phyloP scores from a whole-genome alignment of 2,329 filamentous ascomycete genomes.

The Xylogone sp. region DNA sequence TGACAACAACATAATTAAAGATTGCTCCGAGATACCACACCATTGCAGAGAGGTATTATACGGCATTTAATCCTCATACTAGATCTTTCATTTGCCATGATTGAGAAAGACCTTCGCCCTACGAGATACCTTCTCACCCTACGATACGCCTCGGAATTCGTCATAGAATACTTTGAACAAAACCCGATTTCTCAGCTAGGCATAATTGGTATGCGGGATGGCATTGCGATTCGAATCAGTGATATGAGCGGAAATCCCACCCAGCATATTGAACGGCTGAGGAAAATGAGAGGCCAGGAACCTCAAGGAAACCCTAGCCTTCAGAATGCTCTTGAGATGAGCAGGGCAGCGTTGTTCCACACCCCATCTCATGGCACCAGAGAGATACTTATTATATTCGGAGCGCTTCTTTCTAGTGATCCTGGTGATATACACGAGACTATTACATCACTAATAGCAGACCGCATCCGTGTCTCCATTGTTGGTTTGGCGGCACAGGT shows the following conservation, averaged over 20 bases:
- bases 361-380: slow-evolving; percentile 90
- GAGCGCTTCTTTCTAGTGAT: slow-evolving; percentile 84
- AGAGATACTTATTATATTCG: slow-evolving; percentile 89
- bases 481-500: slow-evolving; percentile 90
- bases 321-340: slow-evolving; percentile 96
- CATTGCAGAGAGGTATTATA: slow-evolving; percentile 93
- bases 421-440: slow-evolving; percentile 95
- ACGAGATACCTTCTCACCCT: slow-evolving; percentile 80
- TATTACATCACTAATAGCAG: slow-evolving; percentile 70
- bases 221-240: slow-evolving; percentile 78
- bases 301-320: slow-evolving; percentile 74
- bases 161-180: slow-evolving; percentile 94
- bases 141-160: slow-evolving; percentile 80
- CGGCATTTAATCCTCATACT: slow-evolving; percentile 89
- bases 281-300: slow-evolving; percentile 61
- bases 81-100: slow-evolving; percentile 91
- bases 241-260: slow-evolving; percentile 89
- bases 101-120: slow-evolving; percentile 89
- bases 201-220: slow-evolving; percentile 90
- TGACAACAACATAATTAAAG: slow-evolving; percentile 39
- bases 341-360: slow-evolving; percentile 85
- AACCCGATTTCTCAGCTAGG: slow-evolving; percentile 96
- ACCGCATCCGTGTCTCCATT: slow-evolving; percentile 83
- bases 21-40: slow-evolving; percentile 88
- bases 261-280: slow-evolving; percentile 77